phyloP scores from a whole-genome alignment of 2,329 filamentous ascomycete species.

The Stachybotrys elegans region DNA sequence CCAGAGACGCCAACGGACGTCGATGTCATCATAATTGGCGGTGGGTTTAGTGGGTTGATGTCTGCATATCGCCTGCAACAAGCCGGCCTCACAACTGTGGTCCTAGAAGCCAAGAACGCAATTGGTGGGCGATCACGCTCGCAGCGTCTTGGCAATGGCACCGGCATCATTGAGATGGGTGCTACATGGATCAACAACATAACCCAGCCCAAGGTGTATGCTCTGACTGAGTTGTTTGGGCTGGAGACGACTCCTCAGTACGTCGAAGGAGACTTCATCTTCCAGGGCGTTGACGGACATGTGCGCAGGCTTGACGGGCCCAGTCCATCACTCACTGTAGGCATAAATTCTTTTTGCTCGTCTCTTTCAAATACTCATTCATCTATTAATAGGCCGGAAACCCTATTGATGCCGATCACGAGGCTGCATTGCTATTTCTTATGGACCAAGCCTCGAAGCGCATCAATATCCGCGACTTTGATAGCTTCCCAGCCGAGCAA shows the following conservation, averaged over 20 bases:
- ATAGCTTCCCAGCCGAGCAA: not conserved
- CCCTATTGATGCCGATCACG: no score
- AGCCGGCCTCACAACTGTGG: slow-evolving; percentile 1
- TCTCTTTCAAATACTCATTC: no score
- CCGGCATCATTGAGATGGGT: slow-evolving; percentile 8
- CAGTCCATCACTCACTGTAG: no score
- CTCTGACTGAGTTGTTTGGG: slow-evolving; percentile 6
- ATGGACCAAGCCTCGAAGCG: not conserved
- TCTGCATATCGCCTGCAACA: slow-evolving; percentile 5
- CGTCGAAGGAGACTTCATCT: slow-evolving; percentile 4
- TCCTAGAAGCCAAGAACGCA: not conserved
- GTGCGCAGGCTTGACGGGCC: not conserved
- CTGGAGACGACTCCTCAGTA: slow-evolving; percentile 9
- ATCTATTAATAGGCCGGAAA: no score
- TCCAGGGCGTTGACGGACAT: slow-evolving; percentile 3
- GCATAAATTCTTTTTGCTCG: no score
- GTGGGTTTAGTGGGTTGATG: slow-evolving; percentile 8
- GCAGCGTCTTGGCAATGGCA: not conserved
- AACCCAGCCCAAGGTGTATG: slow-evolving; percentile 7
- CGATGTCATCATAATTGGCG: slow-evolving; percentile 10
- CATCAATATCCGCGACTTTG: not conserved
- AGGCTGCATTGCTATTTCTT: not conserved
- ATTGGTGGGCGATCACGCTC: slow-evolving; percentile 9
- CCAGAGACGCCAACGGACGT: slow-evolving; percentile 2
- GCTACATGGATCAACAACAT: slow-evolving; percentile 12